These are phyloP conservation scores for Blepharisma japonicum DNA, from an alignment of 73 alveolate genomes.

Conservation along the genomic window DNA sequence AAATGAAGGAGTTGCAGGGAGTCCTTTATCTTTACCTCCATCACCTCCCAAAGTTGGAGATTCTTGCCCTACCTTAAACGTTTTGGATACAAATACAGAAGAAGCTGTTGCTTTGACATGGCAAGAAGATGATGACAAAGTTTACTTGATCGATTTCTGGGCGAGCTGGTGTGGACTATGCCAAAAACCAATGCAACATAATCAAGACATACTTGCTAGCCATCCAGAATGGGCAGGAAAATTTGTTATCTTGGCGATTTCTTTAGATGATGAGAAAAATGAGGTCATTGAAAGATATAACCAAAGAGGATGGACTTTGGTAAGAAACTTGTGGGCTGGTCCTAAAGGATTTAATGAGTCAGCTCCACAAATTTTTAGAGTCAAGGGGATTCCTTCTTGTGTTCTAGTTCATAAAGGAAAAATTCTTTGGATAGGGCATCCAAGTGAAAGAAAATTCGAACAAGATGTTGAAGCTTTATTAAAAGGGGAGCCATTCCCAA, in stretches of 20 bases:
- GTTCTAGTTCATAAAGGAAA: conserved; percentile 47
- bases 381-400: conserved; percentile 55
- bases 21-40: too few species aligned
- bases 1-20: too few species aligned
- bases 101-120: conserved; percentile 25
- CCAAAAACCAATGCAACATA: conserved; percentile 61
- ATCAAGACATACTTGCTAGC: conserved; percentile 48
- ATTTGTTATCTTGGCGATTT: conserved; percentile 40
- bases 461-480: conserved; percentile 27
- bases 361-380: conserved; percentile 30
- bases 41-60: conserved; percentile 33
- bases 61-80: conserved; percentile 22
- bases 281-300: conserved; percentile 38
- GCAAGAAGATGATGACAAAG: conserved; percentile 37
- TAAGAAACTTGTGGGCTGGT: conserved; percentile 44
- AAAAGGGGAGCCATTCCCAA: conserved; percentile 7
- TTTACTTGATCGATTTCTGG: conserved; percentile 57
- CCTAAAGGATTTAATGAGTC: background rate
- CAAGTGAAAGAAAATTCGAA: conserved; percentile 42
- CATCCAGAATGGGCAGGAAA: conserved; percentile 50
- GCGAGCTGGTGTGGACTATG: conserved; percentile 71
- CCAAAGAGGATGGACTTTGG: conserved; percentile 43
- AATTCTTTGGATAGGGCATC: conserved; percentile 49
- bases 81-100: conserved; percentile 23
- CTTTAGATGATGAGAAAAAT: conserved; percentile 35